phyloP scores from a whole-genome alignment of 2,329 filamentous ascomycete genomes.

The Paecilomyces fulvus region DNA sequence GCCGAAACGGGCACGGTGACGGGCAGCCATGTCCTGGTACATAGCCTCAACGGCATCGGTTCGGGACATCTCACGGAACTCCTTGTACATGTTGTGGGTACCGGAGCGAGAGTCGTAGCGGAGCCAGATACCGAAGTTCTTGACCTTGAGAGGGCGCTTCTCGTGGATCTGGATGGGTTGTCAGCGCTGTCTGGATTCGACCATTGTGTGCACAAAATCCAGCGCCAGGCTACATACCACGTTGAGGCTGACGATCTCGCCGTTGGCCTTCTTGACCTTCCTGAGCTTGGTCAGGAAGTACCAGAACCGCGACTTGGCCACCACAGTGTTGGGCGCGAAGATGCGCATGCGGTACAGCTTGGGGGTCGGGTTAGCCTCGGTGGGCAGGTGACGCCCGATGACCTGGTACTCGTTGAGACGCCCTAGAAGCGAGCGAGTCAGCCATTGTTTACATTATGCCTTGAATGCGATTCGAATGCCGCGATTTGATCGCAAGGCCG shows the following conservation, averaged over 20 bases:
- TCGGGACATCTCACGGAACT: slow-evolving; percentile 98
- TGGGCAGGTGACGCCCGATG: slow-evolving; percentile 98
- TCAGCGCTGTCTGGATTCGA: background rate
- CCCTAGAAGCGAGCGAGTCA: slow-evolving; percentile 53
- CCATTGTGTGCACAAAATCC: slow-evolving; percentile 1
- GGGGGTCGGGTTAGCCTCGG: slow-evolving; percentile 91
- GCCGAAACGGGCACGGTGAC: slow-evolving; percentile 96
- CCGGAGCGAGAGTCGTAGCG: slow-evolving; percentile 99
- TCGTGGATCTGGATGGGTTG: slow-evolving; percentile 66
- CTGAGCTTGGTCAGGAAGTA: slow-evolving; percentile 99
- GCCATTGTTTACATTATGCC: slow-evolving; percentile 13
- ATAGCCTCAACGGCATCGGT: slow-evolving; percentile 91
- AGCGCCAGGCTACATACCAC: slow-evolving; percentile 54
- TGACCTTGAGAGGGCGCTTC: slow-evolving; percentile 99
- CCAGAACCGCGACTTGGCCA: slow-evolving; percentile 99
- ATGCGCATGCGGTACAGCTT: slow-evolving; percentile 99
- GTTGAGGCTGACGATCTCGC: slow-evolving; percentile 97
- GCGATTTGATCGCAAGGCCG: slow-evolving; percentile 1
- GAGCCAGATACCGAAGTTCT: slow-evolving; percentile 99
- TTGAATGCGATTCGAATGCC: slow-evolving; percentile 3
- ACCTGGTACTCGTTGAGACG: slow-evolving; percentile 99
- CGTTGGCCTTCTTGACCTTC: slow-evolving; percentile 99
- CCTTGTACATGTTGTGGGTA: slow-evolving; percentile 99
- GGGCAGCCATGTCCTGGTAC: slow-evolving; percentile 99
- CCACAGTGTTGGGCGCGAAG: slow-evolving; percentile 94